A percentile compares a stretch with the other conserved stretches of the same genome.
These are phyloP conservation scores for Lepidium sativum DNA, from an alignment of 345 rosid genomes.

Conservation along the genomic window DNA sequence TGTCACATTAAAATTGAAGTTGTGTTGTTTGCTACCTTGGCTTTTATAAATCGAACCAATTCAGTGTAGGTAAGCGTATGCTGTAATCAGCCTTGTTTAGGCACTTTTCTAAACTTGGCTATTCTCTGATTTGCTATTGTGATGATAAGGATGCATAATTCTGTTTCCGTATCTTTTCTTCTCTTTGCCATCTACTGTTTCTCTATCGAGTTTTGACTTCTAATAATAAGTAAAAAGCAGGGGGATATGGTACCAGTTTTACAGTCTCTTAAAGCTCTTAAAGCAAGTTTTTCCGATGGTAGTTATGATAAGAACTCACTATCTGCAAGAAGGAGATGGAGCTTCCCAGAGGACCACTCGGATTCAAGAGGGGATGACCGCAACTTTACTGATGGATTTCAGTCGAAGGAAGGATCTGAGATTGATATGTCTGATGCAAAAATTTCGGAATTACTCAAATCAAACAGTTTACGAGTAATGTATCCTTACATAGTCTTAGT, in stretches of 20 bases:
- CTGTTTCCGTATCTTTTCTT: not conserved
- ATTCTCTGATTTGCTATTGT: not conserved
- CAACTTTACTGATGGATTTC: constrained; percentile 33
- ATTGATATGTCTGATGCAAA: constrained; percentile 52
- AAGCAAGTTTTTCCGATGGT: constrained; percentile 35
- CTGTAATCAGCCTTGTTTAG: not conserved
- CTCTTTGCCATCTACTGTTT: not conserved
- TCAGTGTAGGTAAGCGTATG: not conserved
- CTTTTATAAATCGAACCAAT: not conserved
- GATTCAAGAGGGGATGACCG: constrained; percentile 24
- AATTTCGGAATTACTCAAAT: constrained; percentile 52
- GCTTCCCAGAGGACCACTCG: constrained; percentile 25
- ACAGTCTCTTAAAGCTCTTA: constrained; percentile 61
- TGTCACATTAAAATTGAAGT: not conserved
- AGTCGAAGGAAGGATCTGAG: constrained; percentile 36
- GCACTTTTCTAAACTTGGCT: not conserved
- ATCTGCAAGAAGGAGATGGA: constrained; percentile 47
- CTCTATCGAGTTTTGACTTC: constrained; percentile 3
- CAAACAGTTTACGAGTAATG: constrained; percentile 60
- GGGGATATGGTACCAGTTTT: constrained; percentile 65
- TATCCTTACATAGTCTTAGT: constrained; percentile 10
- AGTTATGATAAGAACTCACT: constrained; percentile 30
- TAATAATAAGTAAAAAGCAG: constrained; percentile 36
- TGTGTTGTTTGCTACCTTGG: constrained; percentile 2
- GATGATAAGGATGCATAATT: constrained; percentile 1